A percentile compares a stretch with the other conserved stretches of the same genome.
These are phyloP conservation scores for Scedosporium minutisporum DNA, from an alignment of 2,329 filamentous ascomycete species.

Conservation along the genomic window DNA sequence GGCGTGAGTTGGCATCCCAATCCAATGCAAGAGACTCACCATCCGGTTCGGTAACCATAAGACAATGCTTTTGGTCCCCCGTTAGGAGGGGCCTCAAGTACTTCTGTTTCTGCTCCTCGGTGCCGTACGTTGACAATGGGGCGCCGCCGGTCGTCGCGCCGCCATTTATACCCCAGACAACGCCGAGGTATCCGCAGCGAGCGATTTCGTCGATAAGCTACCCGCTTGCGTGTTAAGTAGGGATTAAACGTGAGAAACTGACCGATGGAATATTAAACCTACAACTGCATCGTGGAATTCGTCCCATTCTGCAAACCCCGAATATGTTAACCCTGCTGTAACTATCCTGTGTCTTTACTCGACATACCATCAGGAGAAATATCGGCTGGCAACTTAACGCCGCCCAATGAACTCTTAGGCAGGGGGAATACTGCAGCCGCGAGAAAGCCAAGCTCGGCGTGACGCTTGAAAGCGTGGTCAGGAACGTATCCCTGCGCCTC, in stretches of 20 bases:
- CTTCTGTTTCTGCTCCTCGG: constrained; percentile 54
- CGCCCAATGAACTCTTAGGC: background rate
- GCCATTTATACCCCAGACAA: constrained; percentile 25
- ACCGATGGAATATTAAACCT: background rate
- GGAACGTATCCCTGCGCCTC: constrained; percentile 73
- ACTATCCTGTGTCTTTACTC: too few species aligned
- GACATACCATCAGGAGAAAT: too few species aligned
- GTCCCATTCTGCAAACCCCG: background rate
- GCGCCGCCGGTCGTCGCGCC: constrained; percentile 78
- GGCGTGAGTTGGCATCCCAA: too few species aligned
- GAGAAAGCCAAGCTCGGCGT: background rate
- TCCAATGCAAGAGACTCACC: background rate
- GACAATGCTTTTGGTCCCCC: constrained; percentile 78
- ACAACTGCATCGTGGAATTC: background rate
- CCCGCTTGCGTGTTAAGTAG: too few species aligned
- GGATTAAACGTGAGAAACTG: too few species aligned
- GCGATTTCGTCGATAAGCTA: constrained; percentile 3
- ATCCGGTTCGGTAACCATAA: constrained; percentile 72
- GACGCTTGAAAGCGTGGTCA: background rate
- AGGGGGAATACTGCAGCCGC: background rate
- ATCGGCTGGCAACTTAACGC: background rate
- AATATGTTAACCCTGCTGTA: background rate
- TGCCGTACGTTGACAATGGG: constrained; percentile 66
- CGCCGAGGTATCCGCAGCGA: background rate
- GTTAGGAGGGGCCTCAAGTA: constrained; percentile 64